phyloP scores from a whole-genome alignment of 768 basidiomycete species.

The Phaeotremella skinneri region DNA sequence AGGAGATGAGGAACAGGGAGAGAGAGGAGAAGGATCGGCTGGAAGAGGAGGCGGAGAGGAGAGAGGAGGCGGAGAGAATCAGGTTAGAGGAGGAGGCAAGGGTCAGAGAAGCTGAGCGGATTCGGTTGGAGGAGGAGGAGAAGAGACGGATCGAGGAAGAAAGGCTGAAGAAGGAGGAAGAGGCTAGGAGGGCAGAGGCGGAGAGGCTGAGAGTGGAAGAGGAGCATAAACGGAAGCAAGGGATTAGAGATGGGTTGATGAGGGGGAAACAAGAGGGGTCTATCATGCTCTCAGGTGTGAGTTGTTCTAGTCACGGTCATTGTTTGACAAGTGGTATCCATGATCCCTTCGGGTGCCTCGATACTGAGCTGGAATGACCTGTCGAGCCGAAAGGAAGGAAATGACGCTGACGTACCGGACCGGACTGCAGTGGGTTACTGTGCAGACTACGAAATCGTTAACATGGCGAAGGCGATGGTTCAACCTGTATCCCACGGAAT shows the following conservation, averaged over 20 bases:
- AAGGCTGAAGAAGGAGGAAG: constrained; percentile 13
- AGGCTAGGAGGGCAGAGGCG: constrained; percentile 12
- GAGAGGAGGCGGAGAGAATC: constrained; percentile 2
- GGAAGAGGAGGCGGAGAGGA: constrained; percentile 3
- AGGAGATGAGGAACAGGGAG: not conserved
- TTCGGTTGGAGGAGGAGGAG: constrained; percentile 16
- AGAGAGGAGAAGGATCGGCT: constrained; percentile 7
- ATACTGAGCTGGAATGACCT: too few relatives aligned
- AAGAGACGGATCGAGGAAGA: constrained; percentile 3
- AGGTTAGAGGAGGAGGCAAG: constrained; percentile 15
- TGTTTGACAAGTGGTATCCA: too few relatives aligned
- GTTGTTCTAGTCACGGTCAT: constrained; percentile 4
- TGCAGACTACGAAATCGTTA: constrained; percentile 34
- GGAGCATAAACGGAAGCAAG: constrained; percentile 17
- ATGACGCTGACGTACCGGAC: too few relatives aligned
- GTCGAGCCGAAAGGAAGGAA: too few relatives aligned
- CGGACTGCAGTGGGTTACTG: constrained; percentile 33
- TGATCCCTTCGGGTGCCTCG: too few relatives aligned
- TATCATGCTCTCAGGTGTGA: constrained; percentile 43
- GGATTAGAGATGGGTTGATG: constrained; percentile 15
- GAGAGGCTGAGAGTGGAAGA: constrained; percentile 14
- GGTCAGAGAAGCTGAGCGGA: constrained; percentile 11
- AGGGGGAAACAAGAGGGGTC: constrained; percentile 26
- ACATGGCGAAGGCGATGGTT: constrained; percentile 43
- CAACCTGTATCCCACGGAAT: constrained; percentile 24